Evolutionary conservation across 495 filamentous ascomycete genomes (phyloP).

Genomic region (Pyrenopolyporus hunteri): DNA sequence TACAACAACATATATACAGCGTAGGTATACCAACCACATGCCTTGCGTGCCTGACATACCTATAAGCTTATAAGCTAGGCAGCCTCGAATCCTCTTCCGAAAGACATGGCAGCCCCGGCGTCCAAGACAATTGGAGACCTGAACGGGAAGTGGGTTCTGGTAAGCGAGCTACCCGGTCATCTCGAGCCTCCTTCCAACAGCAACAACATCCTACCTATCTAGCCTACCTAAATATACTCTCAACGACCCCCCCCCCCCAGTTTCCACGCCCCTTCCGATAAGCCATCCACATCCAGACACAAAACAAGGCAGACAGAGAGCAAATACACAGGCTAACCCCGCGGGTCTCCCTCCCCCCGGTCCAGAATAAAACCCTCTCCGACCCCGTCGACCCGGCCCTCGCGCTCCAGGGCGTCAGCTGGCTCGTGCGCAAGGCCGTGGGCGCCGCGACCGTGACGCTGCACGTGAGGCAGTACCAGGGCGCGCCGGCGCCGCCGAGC

Average conservation of each 20-base stretch:
- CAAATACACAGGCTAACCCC: not conserved
- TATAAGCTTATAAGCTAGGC: not conserved
- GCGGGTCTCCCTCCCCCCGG: not conserved
- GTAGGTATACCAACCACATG: no score
- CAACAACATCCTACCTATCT: not conserved
- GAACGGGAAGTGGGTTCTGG: constrained; percentile 79
- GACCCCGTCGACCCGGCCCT: constrained; percentile 74
- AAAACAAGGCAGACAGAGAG: not conserved
- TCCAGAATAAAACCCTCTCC: constrained; percentile 74
- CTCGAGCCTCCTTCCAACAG: not conserved
- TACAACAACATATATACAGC: no score
- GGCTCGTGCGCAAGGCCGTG: constrained; percentile 80
- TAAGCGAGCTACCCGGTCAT: constrained; percentile 46
- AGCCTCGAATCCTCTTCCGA: not conserved
- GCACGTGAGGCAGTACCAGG: constrained; percentile 66
- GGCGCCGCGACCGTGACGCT: constrained; percentile 74
- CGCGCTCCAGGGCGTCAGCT: constrained; percentile 81
- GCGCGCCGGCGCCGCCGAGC: constrained; percentile 48
- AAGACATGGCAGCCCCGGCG: constrained; percentile 82
- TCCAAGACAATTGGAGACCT: constrained; percentile 74
- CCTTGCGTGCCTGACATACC: no score
- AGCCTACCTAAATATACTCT: not conserved
- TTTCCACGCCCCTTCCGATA: not conserved
- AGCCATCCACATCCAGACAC: not conserved
- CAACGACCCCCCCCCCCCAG: not conserved